Evolutionary conservation across 805 yeast species (phyloP).

Genomic region (Scheffersomyces coipomensis): DNA sequence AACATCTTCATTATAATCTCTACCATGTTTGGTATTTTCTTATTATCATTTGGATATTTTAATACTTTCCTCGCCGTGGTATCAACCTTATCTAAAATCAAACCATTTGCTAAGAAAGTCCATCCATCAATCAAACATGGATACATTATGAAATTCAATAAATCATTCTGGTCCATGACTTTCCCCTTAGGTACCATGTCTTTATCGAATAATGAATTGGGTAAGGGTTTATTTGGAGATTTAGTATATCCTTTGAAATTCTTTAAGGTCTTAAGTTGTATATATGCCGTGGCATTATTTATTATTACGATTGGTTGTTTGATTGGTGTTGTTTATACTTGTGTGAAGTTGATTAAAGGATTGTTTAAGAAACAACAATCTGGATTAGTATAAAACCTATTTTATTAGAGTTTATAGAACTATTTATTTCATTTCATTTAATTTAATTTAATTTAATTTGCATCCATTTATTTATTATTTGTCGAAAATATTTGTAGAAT

Average conservation of each 20-base stretch:
- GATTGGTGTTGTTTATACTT: slow-evolving; percentile 22
- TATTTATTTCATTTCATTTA: too few relatives aligned
- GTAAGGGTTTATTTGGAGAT: slow-evolving; percentile 35
- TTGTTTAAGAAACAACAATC: slow-evolving; percentile 1
- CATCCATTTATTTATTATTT: too few relatives aligned
- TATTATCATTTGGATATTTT: slow-evolving; percentile 58
- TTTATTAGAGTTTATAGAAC: too few relatives aligned
- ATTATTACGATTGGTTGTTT: slow-evolving; percentile 37
- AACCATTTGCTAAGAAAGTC: slow-evolving; percentile 32
- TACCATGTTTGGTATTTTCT: slow-evolving; percentile 41
- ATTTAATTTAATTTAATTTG: too few relatives aligned
- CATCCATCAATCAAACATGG: slow-evolving; percentile 14
- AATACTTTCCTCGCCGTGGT: slow-evolving; percentile 36
- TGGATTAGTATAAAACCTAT: too few relatives aligned
- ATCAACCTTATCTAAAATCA: slow-evolving; percentile 41
- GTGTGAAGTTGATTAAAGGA: slow-evolving; percentile 1
- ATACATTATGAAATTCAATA: slow-evolving; percentile 17
- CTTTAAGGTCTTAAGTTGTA: slow-evolving; percentile 60
- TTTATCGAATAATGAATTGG: slow-evolving; percentile 55
- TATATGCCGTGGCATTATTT: slow-evolving; percentile 56
- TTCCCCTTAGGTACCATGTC: slow-evolving; percentile 89
- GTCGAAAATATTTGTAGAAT: too few relatives aligned
- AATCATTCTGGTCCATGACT: slow-evolving; percentile 66
- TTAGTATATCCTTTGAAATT: slow-evolving; percentile 34
- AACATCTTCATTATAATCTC: slow-evolving; percentile 13